phyloP scores from a whole-genome alignment of 306 rosid species.

The Astragalus glycyphyllos region DNA sequence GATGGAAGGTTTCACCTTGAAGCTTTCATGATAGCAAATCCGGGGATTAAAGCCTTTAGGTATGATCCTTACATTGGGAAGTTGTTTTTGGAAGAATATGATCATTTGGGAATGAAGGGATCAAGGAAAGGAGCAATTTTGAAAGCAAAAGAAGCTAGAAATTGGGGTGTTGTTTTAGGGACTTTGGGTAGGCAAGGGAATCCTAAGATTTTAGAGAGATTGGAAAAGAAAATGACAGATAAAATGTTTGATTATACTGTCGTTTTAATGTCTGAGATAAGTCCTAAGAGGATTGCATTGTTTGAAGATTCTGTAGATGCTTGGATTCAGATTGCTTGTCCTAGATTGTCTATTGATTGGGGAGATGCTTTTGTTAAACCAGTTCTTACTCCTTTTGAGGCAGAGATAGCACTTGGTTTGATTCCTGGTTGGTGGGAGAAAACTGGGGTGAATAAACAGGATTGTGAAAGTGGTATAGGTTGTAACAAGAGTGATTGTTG shows the following conservation, averaged over 20 bases:
- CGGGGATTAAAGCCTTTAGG: constrained; percentile 71
- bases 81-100: constrained; percentile 84
- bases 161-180: constrained; percentile 88
- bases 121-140: constrained; percentile 66
- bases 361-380: constrained; percentile 92
- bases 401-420: constrained; percentile 81
- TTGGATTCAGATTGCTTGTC: constrained; percentile 98
- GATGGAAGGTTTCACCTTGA: constrained; percentile 96
- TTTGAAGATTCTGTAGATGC: constrained; percentile 88
- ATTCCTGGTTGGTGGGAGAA: constrained; percentile 97
- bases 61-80: constrained; percentile 87
- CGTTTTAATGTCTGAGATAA: constrained; percentile 85
- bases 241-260: constrained; percentile 70
- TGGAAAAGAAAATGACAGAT: constrained; percentile 75
- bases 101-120: constrained; percentile 83
- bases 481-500: constrained; percentile 43
- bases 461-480: constrained; percentile 46
- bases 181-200: constrained; percentile 98
- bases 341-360: constrained; percentile 93
- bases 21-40: constrained; percentile 95
- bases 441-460: constrained; percentile 35
- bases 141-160: constrained; percentile 64
- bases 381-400: constrained; percentile 85
- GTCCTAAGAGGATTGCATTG: constrained; percentile 69
- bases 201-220: constrained; percentile 78